Conservation (phyloP, 768 basidiomycete species). For the Hemileccinum impolitum region DNA sequence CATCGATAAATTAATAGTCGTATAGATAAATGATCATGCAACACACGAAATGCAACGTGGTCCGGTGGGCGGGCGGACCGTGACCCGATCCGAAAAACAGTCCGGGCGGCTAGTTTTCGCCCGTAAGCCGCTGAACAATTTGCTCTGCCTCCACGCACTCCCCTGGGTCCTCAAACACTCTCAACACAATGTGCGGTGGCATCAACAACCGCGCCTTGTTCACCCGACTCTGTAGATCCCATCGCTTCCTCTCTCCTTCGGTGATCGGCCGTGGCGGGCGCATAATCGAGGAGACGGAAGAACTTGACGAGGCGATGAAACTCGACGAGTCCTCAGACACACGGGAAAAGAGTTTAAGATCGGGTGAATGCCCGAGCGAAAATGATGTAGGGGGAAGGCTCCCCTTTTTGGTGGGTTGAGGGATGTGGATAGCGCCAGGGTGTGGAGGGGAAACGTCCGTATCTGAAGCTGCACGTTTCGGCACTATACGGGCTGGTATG, state of each 20-base stretch:
- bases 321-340: constrained; percentile 27
- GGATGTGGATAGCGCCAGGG: constrained; percentile 10
- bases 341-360: constrained; percentile 2
- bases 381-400: constrained; percentile 13
- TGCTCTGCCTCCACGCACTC: constrained; percentile 65
- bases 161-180: constrained; percentile 63
- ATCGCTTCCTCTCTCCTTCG: constrained; percentile 54
- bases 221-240: constrained; percentile 61
- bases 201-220: constrained; percentile 58
- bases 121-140: constrained; percentile 31
- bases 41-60: constrained; percentile 1
- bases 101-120: background rate
- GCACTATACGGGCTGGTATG: background rate
- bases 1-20: background rate
- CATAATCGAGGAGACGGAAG: constrained; percentile 19
- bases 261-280: constrained; percentile 28
- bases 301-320: constrained; percentile 19
- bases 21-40: background rate
- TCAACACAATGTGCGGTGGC: constrained; percentile 53
- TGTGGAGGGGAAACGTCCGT: constrained; percentile 10
- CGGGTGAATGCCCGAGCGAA: constrained; percentile 13
- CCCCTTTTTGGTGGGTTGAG: constrained; percentile 10
- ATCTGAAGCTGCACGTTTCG: constrained; percentile 22
- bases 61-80: too few relatives aligned
- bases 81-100: too few relatives aligned